Conservation (phyloP, 345 rosid genomes). For the Jatropha curcas region DNA sequence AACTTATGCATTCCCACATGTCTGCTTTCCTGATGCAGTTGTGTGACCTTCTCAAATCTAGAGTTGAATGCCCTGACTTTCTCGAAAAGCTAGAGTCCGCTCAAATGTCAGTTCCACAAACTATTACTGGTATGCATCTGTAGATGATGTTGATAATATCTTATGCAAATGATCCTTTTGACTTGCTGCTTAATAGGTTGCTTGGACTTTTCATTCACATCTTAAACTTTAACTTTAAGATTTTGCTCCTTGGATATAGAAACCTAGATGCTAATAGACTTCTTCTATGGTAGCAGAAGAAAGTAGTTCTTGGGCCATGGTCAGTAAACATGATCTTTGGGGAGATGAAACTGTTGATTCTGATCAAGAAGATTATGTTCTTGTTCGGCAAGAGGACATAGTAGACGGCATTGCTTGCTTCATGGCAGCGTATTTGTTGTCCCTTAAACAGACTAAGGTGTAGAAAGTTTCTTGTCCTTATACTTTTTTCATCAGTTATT, state of each 20-base stretch:
- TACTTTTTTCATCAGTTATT: not conserved
- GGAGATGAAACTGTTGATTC: slow-evolving; percentile 44
- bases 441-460: slow-evolving; percentile 91
- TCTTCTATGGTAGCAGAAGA: slow-evolving; percentile 53
- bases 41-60: slow-evolving; percentile 77
- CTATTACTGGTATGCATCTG: slow-evolving; percentile 40
- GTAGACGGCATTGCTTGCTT: slow-evolving; percentile 91
- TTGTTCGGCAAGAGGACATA: slow-evolving; percentile 95
- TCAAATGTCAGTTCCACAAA: slow-evolving; percentile 49
- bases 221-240: slow-evolving; percentile 12
- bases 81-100: slow-evolving; percentile 71
- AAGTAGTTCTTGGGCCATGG: slow-evolving; percentile 80
- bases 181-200: not conserved
- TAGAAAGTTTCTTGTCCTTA: slow-evolving; percentile 3
- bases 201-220: slow-evolving; percentile 2
- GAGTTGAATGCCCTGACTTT: slow-evolving; percentile 73
- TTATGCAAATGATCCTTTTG: not conserved
- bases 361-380: slow-evolving; percentile 71
- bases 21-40: slow-evolving; percentile 49
- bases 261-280: slow-evolving; percentile 13
- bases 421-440: slow-evolving; percentile 85
- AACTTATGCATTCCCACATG: slow-evolving; percentile 6
- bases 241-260: not conserved
- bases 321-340: slow-evolving; percentile 77
- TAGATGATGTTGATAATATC: not conserved